phyloP scores from a whole-genome alignment of 2,329 filamentous ascomycete genomes.

The Claviceps arundinis region DNA sequence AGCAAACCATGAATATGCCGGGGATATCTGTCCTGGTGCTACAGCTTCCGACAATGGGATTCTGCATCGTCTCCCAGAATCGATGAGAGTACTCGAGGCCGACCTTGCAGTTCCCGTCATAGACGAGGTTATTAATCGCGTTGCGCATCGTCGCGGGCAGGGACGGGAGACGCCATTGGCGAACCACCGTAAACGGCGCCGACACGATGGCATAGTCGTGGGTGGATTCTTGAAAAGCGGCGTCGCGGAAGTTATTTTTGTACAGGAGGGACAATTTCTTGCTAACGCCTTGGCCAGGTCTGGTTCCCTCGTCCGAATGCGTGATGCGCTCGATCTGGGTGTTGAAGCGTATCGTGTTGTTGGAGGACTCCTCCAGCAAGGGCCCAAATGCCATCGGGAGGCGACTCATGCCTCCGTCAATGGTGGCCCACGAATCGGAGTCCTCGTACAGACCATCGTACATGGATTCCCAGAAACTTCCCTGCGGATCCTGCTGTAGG shows the following conservation, averaged over 20 bases:
- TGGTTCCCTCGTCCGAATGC: too few relatives aligned
- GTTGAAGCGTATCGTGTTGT: conserved; percentile 34
- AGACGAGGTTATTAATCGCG: conserved; percentile 33
- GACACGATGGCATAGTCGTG: conserved; percentile 57
- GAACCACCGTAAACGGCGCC: conserved; percentile 50
- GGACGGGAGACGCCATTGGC: conserved; percentile 46
- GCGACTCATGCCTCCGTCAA: conserved; percentile 5
- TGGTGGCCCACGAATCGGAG: conserved; percentile 14
- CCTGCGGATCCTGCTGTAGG: conserved; percentile 20
- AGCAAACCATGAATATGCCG: conserved; percentile 49
- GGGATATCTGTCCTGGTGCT: conserved; percentile 43
- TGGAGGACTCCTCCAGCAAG: conserved; percentile 34
- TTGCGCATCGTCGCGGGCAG: conserved; percentile 26
- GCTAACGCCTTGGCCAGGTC: conserved; percentile 32
- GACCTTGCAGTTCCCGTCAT: conserved; percentile 39
- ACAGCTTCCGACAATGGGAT: conserved; percentile 51
- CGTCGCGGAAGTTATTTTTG: conserved; percentile 29
- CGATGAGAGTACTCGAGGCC: conserved; percentile 55
- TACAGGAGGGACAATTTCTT: conserved; percentile 40
- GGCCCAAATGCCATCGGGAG: conserved; percentile 48
- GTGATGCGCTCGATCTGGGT: conserved; percentile 42
- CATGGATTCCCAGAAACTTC: conserved; percentile 32
- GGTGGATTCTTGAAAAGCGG: conserved; percentile 29
- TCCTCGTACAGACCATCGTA: conserved; percentile 6
- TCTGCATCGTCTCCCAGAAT: conserved; percentile 39